Conservation (phyloP, 108 stramenopile species). For the Fragilaria radians region DNA sequence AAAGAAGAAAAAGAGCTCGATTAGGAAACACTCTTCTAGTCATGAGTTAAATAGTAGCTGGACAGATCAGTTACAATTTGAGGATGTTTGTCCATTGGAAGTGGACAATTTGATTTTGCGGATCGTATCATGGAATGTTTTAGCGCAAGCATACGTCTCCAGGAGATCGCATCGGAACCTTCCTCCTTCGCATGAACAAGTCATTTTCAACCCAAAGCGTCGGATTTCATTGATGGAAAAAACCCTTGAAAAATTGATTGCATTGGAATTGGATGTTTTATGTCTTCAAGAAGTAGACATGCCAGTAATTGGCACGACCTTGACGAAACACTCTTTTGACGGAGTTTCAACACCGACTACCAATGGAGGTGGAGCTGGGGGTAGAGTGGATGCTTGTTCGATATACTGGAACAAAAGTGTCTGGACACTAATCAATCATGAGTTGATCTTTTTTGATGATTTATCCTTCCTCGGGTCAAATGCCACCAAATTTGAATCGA, state of each 20-base stretch:
- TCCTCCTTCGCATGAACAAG: conserved; percentile 38
- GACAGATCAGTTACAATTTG: too few relatives aligned
- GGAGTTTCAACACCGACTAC: conserved; percentile 41
- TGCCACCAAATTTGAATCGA: conserved; percentile 2
- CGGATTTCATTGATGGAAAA: neutral
- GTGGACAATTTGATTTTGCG: too few relatives aligned
- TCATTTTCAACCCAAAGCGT: conserved; percentile 29
- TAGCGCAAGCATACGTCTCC: conserved; percentile 68
- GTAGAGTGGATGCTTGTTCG: conserved; percentile 66
- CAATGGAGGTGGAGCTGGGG: conserved; percentile 29
- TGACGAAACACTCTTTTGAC: conserved; percentile 19
- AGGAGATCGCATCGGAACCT: conserved; percentile 59
- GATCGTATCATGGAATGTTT: conserved; percentile 65
- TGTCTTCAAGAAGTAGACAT: conserved; percentile 79
- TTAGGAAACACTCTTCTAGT: too few relatives aligned
- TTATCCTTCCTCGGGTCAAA: conserved; percentile 43
- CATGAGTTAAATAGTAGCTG: too few relatives aligned
- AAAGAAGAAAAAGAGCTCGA: too few relatives aligned
- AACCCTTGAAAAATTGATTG: conserved; percentile 5
- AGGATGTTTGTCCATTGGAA: too few relatives aligned
- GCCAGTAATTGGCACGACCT: conserved; percentile 19
- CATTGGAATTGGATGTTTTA: conserved; percentile 39
- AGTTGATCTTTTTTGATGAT: conserved; percentile 70
- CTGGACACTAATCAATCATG: conserved; percentile 34
- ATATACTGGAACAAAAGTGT: conserved; percentile 35